phyloP scores from a whole-genome alignment of 2,329 filamentous ascomycete genomes.

The Cercospora zeina region DNA sequence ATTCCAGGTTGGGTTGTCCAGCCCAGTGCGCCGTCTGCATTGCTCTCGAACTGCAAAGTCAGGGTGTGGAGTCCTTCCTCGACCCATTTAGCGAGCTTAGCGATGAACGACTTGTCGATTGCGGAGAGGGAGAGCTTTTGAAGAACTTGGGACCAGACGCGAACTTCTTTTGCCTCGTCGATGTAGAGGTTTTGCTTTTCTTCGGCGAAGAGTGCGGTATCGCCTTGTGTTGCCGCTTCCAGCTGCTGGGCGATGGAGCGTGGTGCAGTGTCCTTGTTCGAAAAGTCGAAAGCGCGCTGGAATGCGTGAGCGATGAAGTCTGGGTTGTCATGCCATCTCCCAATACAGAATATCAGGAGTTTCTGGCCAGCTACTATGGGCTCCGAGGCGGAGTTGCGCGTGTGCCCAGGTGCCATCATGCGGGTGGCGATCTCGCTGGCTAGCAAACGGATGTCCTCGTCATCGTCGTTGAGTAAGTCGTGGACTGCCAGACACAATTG shows the following conservation, averaged over 20 bases:
- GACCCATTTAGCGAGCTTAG: slow-evolving; percentile 51
- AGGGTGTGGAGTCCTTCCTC: slow-evolving; percentile 53
- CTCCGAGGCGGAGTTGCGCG: slow-evolving; percentile 40
- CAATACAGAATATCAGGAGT: slow-evolving; percentile 41
- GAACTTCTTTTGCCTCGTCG: slow-evolving; percentile 74
- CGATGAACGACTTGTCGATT: slow-evolving; percentile 31
- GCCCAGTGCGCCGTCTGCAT: slow-evolving; percentile 66
- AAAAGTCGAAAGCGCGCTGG: slow-evolving; percentile 28
- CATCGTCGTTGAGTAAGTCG: slow-evolving; percentile 81
- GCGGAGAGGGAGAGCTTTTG: slow-evolving; percentile 34
- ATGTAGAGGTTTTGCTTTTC: slow-evolving; percentile 96
- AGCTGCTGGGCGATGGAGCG: slow-evolving; percentile 23
- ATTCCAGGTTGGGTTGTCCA: slow-evolving; percentile 66
- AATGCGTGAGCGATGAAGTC: slow-evolving; percentile 25
- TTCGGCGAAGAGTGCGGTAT: slow-evolving; percentile 74
- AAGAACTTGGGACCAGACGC: slow-evolving; percentile 64
- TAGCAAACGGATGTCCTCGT: slow-evolving; percentile 77
- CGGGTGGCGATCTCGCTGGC: slow-evolving; percentile 56
- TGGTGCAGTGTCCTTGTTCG: background rate
- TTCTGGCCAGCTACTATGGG: slow-evolving; percentile 52
- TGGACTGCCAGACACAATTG: slow-evolving; percentile 67
- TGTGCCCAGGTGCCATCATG: slow-evolving; percentile 45
- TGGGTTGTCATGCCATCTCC: slow-evolving; percentile 21
- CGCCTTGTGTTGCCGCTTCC: slow-evolving; percentile 41
- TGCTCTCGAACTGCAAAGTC: slow-evolving; percentile 36